These are phyloP conservation scores for Fusarium zealandicum DNA, from an alignment of 2,329 filamentous ascomycete genomes.

Conservation along the genomic window DNA sequence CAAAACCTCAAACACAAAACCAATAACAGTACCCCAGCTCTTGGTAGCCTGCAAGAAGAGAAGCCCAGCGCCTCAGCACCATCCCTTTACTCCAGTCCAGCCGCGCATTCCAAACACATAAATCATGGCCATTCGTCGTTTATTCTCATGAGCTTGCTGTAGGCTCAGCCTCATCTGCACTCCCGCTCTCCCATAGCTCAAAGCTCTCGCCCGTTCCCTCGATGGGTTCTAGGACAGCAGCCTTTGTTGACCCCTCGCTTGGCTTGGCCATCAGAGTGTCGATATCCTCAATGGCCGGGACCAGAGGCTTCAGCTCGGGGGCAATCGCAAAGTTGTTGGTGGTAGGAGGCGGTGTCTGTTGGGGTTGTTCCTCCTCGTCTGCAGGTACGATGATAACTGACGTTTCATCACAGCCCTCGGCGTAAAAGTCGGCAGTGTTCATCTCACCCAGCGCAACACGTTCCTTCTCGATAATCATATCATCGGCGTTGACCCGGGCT, in stretches of 20 bases:
- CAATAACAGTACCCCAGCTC: slow-evolving; percentile 41
- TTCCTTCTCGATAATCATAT: slow-evolving; percentile 69
- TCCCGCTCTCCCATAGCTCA: slow-evolving; percentile 75
- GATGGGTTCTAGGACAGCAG: slow-evolving; percentile 60
- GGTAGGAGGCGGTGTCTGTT: slow-evolving; percentile 13
- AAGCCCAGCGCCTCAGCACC: slow-evolving; percentile 22
- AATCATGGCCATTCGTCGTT: slow-evolving; percentile 19
- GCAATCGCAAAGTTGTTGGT: slow-evolving; percentile 26
- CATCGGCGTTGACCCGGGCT: slow-evolving; percentile 49
- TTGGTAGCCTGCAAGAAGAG: slow-evolving; percentile 41
- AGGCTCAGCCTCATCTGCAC: slow-evolving; percentile 62
- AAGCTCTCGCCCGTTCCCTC: slow-evolving; percentile 68
- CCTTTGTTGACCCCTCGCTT: slow-evolving; percentile 50
- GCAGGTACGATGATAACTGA: slow-evolving; percentile 69
- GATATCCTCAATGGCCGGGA: slow-evolving; percentile 40
- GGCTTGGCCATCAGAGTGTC: slow-evolving; percentile 49
- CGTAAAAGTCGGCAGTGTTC: slow-evolving; percentile 71
- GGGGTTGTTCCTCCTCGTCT: slow-evolving; percentile 58
- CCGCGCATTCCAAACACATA: slow-evolving; percentile 1
- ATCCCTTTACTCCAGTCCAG: slow-evolving; percentile 17
- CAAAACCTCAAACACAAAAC: slow-evolving; percentile 12
- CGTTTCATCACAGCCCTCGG: slow-evolving; percentile 68
- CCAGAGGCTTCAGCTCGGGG: slow-evolving; percentile 32
- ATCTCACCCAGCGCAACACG: slow-evolving; percentile 73
- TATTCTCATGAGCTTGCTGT: slow-evolving; percentile 34